Evolutionary conservation across 768 basidiomycete species (phyloP).

Genomic region (Panaeolus cyanescens): DNA sequence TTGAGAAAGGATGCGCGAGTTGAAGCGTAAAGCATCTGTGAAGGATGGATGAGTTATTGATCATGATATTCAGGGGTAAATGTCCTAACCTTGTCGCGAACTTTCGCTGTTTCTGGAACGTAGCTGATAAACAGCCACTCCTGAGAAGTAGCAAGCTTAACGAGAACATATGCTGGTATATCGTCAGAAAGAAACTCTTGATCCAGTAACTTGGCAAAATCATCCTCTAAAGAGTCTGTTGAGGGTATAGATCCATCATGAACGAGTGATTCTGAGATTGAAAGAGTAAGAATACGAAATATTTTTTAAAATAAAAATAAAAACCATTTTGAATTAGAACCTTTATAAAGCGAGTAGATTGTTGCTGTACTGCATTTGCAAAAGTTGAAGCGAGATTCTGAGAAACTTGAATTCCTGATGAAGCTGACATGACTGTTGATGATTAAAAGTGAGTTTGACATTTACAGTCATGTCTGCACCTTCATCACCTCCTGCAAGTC

Average conservation of each 20-base stretch:
- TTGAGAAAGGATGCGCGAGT: constrained; percentile 70
- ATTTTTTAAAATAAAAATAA: constrained; percentile 10
- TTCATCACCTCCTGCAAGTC: constrained; percentile 22
- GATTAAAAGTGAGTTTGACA: constrained; percentile 8
- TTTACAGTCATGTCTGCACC: constrained; percentile 29
- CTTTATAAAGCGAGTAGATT: constrained; percentile 70
- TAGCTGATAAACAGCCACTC: constrained; percentile 81
- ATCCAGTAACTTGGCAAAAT: constrained; percentile 58
- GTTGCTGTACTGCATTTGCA: constrained; percentile 54
- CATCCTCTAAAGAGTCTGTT: constrained; percentile 57
- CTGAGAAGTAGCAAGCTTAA: constrained; percentile 57
- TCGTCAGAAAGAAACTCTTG: constrained; percentile 54
- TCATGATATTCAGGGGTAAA: neutral
- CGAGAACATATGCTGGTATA: constrained; percentile 76
- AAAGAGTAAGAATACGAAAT: constrained; percentile 18
- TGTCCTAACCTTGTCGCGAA: constrained; percentile 72
- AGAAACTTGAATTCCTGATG: constrained; percentile 70
- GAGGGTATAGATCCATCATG: constrained; percentile 52
- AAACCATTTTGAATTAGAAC: constrained; percentile 75
- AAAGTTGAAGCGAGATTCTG: constrained; percentile 58
- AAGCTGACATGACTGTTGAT: constrained; percentile 61
- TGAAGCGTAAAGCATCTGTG: constrained; percentile 88
- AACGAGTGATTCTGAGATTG: constrained; percentile 63
- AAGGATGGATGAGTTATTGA: constrained; percentile 2
- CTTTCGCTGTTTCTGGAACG: constrained; percentile 79